Evolutionary conservation across 257 asterid genomes (phyloP), one percentile per base, ranked within the genome.

Genomic region (Agastache rugosa): DNA sequence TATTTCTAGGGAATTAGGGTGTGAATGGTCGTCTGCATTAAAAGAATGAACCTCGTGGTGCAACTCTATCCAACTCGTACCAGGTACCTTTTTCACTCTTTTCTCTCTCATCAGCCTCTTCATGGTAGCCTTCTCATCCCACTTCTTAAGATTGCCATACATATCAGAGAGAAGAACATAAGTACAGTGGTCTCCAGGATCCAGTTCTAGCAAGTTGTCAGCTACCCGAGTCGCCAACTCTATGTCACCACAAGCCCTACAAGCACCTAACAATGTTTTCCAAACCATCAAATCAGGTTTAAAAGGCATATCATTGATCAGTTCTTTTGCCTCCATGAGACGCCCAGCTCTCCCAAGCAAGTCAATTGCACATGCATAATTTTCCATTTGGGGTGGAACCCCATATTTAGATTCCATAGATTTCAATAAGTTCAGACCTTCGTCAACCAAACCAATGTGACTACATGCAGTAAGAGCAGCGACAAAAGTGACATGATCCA

Each of bases 21-120:
- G 97, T 22, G 97, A 91, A 75, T 74, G 82, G 45, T 93, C 92
- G 7, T 78, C 88, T 2, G 97, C 98, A 63, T 84, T 91, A 66
- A 93, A 93, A 74, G 88, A 87, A 83, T 93, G 96, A 47, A 91
- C 88, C 10, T 78, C 80, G 12, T 81, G 84, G 41, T 72, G 67
- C 75, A 88, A 74, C 83, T 93, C 98, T 50, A 91, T 87, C 97
- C 98, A 91, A 83, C 98, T 93, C 95, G 88, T 85, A 72, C 98
- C 98, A 22, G 98, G 98, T 44, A 93, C 78, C 77, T 93, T 93
- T 78, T 77, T 84, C 14, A 93, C 90, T 11, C 91, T 88, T 69
- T 77, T 85, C 53, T 83, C 86, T 83, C 83, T 87, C 98, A 91
- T 93, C 78, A 91, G 67, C 81, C 83, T 87, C 87, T 85, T 89